Conservation (phyloP, 2,329 filamentous ascomycete genomes). For the Xylariaceae sp. region DNA sequence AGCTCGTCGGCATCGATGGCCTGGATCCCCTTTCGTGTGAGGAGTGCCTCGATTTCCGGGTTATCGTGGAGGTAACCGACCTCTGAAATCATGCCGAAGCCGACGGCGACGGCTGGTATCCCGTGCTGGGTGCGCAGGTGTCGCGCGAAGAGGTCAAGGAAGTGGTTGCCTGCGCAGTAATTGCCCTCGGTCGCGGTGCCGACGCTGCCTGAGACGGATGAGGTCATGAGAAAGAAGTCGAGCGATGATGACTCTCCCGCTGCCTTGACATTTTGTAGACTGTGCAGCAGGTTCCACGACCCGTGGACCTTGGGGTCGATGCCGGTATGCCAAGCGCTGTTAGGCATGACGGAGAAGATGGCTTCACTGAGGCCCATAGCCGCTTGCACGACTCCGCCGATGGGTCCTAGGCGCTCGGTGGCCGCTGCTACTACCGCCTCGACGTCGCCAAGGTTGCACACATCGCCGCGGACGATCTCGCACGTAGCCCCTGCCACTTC, state of each 20-base stretch:
- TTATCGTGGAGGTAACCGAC: conserved; percentile 33
- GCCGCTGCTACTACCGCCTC: conserved; percentile 14
- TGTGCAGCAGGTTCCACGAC: conserved; percentile 23
- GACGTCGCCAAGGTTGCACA: conserved; percentile 11
- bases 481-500: conserved; percentile 18
- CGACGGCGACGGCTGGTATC: conserved; percentile 23
- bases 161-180: conserved; percentile 36
- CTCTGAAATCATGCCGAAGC: conserved; percentile 33
- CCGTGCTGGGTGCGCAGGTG: conserved; percentile 24
- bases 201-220: conserved; percentile 25
- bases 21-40: conserved; percentile 19
- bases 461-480: conserved; percentile 23
- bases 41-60: conserved; percentile 18
- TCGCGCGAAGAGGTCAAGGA: conserved; percentile 32
- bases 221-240: conserved; percentile 34
- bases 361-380: conserved; percentile 32
- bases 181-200: conserved; percentile 33
- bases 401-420: conserved; percentile 1
- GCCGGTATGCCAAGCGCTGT: conserved; percentile 22
- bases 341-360: conserved; percentile 24
- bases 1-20: conserved; percentile 22
- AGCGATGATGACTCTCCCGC: conserved; percentile 8
- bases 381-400: conserved; percentile 24
- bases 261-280: conserved; percentile 13
- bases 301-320: conserved; percentile 22